Evolutionary conservation across 495 filamentous ascomycete genomes (phyloP), one percentile per base, ranked within the genome.

Genomic region (Penicillium paradoxum): DNA sequence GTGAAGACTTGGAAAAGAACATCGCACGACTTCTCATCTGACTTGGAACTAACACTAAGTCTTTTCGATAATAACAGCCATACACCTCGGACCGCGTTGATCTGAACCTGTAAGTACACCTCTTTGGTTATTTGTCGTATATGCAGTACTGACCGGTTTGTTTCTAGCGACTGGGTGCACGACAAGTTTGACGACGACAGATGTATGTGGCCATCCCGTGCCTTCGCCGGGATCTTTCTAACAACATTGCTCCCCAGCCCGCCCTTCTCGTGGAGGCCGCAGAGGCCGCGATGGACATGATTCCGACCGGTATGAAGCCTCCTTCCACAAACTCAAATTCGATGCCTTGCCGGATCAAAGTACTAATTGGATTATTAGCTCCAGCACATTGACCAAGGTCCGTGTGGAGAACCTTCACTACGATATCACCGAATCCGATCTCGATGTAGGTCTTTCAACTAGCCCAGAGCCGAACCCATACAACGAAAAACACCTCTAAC

Each of bases 341-440:
- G 9, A 10, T 33, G 10, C 8, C 14, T 14, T 29, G 27, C 22
- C 45, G 45, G 43, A 45, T 42, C 52, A 68, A 54, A 39, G 39
- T 42, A 53, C 54, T 60, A 43, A 62, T 53, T 29, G 3, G 13
- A 51, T 18, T 33, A 32, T 30, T 45, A 58, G 58, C 59, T 70
- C 79, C n/a, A 51, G 73, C 33, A 57, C 73, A 24, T 82, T 87
- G 60, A 77, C 85, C 44, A 91, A 89, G 68, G 69, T 97, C 55
- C 86, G 85, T 48, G 85, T 97, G 42, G 90, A 95, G 55, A 96
- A 96, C 66, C 71, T 97, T 43, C 92, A 97, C 70, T 97, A 95
- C 71, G 92, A 97, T 37, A 80, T 97, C 49, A 90, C 87, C 21
- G 86, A 92, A 68, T 83, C 82, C 25, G 92, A 97, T 63, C 80